Evolutionary conservation across 768 basidiomycete genomes (phyloP), one percentile per base, ranked within the genome.

Genomic region (Pulveroboletus sp.): DNA sequence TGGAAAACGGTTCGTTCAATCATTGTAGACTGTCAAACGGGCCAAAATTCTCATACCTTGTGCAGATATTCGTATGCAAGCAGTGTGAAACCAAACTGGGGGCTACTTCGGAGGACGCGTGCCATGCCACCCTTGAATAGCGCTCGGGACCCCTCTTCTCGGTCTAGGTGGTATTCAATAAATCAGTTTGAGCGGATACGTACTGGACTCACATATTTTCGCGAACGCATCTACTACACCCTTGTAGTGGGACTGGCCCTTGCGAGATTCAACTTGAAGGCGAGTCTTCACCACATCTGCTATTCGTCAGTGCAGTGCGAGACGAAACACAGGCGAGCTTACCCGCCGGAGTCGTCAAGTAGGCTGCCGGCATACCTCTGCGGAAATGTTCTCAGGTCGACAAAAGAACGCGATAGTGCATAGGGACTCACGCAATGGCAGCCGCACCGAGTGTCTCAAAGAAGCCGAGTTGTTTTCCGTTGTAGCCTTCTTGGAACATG

Each of bases 361-460:
- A 94, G 35, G 93, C 93, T 39, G 94, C 93, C 48, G 95, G 95
- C 93, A 97, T 97, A 55, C 96, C 96, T 58, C 94, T 95, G 57
- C 65, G 18, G 24, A 58, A 55, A 49, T 49, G 53, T 54, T 53
- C 57, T 69, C 58, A 72, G 66, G 60, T 66, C 48, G 53, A 56
- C 35, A 42, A 28, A 39, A 21, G 18, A 46, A 53, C 55, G 53
- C 57, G 48, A 53, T 56, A 41, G 9, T 46, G 32, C 49, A 54
- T 53, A 39, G 31, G 24, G 38, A 79, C 87, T 64, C 68, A 93
- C 89, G 82, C 90, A 32, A 88, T 79, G 4, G 80, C 90, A 39
- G 93, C 93, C 42, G 91, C 77, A 49, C 76, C 70, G 36, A 99
- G 76, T 41, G 93, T 90, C 73, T 99, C 95, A 32, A 90, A 65